Evolutionary conservation across 2,329 filamentous ascomycete genomes (phyloP), one percentile per base, ranked within the genome.

Genomic region (Thelonectria blattea): DNA sequence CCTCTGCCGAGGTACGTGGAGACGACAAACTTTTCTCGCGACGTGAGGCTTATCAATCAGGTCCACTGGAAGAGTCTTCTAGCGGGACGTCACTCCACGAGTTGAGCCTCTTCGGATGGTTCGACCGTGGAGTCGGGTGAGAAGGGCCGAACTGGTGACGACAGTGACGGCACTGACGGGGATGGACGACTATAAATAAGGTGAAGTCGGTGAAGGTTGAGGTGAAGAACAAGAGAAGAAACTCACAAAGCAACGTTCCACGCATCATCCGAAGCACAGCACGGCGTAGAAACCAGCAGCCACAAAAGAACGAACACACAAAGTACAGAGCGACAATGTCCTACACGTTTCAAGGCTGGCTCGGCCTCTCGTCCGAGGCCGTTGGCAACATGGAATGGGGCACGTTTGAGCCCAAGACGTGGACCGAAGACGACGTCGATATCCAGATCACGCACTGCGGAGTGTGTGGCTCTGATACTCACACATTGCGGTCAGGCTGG

Each of bases 371-470:
- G 53, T 64, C 74, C 9, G 73, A 75, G 3, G 71, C 79, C n/a
- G 75, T 67, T 61, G 83, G 82, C 58, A 83, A 85, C 51, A 84
- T 85, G 83, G 71, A 77, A 39, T 85, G 83, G 83, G 75, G 75
- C 39, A 75, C 82, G 56, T 89, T 83, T 56, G 79, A 86, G 73
- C 86, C 86, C 42, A 90, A 90, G 78, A 74, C 76, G 17, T 90
- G 86, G 83, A 82, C 86, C 41, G 87, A 90, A 69, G 83, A 80
- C 32, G 86, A 90, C 62, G 76, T 91, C 55, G 88, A 90, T 68
- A 86, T 91, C 66, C 79, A 84, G 68, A 76, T 91, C 65, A 83
- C 85, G 2, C 86, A 89, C 76, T 89, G 86, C 69, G 87, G 88
- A 60, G 82, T 90, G 64, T 90, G 88, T 70, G 87, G 85, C 53